Conservation (phyloP, 164 flowering plant genomes). For the Vitis vinifera region DNA sequence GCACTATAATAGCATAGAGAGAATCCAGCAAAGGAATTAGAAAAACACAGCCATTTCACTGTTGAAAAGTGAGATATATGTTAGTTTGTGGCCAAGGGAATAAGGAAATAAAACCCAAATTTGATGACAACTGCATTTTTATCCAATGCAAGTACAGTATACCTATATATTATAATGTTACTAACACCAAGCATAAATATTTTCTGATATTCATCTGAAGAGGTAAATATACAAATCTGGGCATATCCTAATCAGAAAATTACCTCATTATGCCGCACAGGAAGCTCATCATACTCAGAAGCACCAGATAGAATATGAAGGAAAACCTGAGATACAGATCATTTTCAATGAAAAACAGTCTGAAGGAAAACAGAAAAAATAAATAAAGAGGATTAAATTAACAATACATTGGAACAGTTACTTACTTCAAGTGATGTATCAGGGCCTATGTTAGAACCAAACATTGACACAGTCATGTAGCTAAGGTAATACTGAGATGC, state of each 20-base stretch:
- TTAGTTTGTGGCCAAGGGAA: no score
- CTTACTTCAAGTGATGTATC: constrained; percentile 94
- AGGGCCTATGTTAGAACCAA: constrained; percentile 87
- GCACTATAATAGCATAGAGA: no score
- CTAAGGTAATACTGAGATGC: constrained; percentile 97
- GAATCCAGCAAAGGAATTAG: no score
- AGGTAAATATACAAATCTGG: background rate
- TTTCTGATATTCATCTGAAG: background rate
- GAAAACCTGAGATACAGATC: constrained; percentile 51
- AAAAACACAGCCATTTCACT: no score
- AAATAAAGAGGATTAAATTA: background rate
- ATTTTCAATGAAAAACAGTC: background rate
- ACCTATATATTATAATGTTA: background rate
- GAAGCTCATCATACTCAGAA: constrained; percentile 94
- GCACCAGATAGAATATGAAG: constrained; percentile 87
- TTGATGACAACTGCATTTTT: no score
- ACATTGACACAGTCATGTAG: constrained; percentile 92
- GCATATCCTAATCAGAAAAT: constrained; percentile 9
- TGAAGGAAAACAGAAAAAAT: background rate
- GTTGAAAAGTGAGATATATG: no score
- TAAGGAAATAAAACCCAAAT: no score
- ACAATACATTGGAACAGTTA: background rate
- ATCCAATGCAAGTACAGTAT: no score
- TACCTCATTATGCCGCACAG: constrained; percentile 99
- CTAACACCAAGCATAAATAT: background rate